phyloP scores from a whole-genome alignment of 352 stramenopile genomes.

The Phytopythium chamaehyphon region DNA sequence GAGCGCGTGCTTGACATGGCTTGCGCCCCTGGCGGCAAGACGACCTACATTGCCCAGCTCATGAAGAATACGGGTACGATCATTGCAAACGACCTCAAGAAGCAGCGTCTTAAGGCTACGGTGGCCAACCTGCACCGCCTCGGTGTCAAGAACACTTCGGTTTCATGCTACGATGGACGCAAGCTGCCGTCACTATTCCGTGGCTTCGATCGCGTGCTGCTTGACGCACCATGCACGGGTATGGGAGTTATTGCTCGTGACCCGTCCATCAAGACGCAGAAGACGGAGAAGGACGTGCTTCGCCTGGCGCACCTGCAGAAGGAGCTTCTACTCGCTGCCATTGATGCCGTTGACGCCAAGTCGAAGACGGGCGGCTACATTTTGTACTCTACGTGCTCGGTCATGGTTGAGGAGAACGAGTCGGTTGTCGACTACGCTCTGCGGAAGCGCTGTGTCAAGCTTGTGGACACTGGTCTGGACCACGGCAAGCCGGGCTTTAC shows the following conservation, averaged over 20 bases:
- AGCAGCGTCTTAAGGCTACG: slow-evolving; percentile 95
- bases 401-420: slow-evolving; percentile 94
- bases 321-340: slow-evolving; percentile 97
- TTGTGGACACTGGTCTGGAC: slow-evolving; percentile 97
- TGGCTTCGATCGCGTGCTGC: slow-evolving; percentile 97
- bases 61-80: slow-evolving; percentile 99
- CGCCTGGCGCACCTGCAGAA: slow-evolving; percentile 97
- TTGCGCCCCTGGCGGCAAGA: slow-evolving; percentile 98
- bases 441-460: slow-evolving; percentile 96
- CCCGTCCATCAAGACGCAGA: slow-evolving; percentile 98
- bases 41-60: slow-evolving; percentile 98
- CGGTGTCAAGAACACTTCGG: slow-evolving; percentile 97
- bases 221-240: slow-evolving; percentile 99
- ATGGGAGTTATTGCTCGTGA: slow-evolving; percentile 98
- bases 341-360: slow-evolving; percentile 97
- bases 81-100: slow-evolving; percentile 99
- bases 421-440: slow-evolving; percentile 99
- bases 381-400: slow-evolving; percentile 98
- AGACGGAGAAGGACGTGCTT: slow-evolving; percentile 90
- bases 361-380: slow-evolving; percentile 96
- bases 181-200: slow-evolving; percentile 94
- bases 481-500: slow-evolving; percentile 94
- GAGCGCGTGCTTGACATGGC: slow-evolving; percentile 99
- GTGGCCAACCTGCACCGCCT: slow-evolving; percentile 99
- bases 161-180: slow-evolving; percentile 96